Evolutionary conservation across 164 flowering plant genomes (phyloP).

Genomic region (Aristolochia californica): DNA sequence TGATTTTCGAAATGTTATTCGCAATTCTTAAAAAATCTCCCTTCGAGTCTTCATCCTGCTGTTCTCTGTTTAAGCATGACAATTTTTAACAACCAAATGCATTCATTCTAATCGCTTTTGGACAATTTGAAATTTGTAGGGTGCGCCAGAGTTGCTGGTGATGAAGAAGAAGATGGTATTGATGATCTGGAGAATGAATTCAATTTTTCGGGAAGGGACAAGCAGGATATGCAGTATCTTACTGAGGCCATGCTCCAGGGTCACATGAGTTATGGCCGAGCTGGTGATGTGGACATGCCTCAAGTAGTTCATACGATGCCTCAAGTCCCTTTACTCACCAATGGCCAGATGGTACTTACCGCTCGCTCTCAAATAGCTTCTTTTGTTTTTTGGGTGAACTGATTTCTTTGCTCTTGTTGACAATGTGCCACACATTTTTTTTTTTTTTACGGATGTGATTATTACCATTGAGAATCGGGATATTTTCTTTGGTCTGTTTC

Average conservation of each 20-base stretch:
- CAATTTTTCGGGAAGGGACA: slow-evolving; percentile 23
- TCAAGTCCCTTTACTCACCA: slow-evolving; percentile 30
- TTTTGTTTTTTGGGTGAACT: background rate
- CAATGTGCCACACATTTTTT: background rate
- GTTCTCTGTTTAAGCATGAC: background rate
- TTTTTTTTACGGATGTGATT: background rate
- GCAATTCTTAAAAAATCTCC: background rate
- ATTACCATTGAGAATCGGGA: too few species aligned
- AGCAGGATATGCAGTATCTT: slow-evolving; percentile 24
- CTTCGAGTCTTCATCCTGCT: background rate
- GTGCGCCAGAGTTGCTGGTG: slow-evolving; percentile 52
- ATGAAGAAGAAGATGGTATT: slow-evolving; percentile 51
- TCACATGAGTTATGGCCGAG: slow-evolving; percentile 29
- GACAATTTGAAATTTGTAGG: slow-evolving; percentile 19
- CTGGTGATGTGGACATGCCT: slow-evolving; percentile 25
- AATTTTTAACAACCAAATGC: too few species aligned
- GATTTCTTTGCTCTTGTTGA: too few species aligned
- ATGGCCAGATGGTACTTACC: slow-evolving; percentile 29
- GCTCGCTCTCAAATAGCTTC: background rate
- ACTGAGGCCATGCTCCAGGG: slow-evolving; percentile 30
- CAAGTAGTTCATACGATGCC: slow-evolving; percentile 32
- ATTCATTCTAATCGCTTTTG: background rate
- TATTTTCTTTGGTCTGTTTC: too few species aligned
- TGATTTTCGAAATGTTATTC: background rate
- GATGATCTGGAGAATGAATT: slow-evolving; percentile 59